A percentile compares a stretch with the other conserved stretches of the same genome.
Evolutionary conservation across 768 basidiomycete genomes (phyloP).

Genomic region (Clathrus columnatus): DNA sequence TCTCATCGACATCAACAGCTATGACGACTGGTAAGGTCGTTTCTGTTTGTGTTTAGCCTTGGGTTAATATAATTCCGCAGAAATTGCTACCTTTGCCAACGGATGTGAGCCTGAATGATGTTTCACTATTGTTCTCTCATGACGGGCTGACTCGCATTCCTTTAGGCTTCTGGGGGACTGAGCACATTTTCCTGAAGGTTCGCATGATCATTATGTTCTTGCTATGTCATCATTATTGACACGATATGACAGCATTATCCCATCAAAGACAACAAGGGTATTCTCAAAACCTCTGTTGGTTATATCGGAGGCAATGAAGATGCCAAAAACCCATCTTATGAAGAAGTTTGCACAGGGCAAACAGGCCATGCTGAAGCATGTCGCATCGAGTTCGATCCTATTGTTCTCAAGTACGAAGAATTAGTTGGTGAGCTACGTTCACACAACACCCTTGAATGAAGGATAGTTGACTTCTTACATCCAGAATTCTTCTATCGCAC

Average conservation of each 20-base stretch:
- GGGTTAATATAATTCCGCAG: background rate
- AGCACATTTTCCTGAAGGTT: conserved; percentile 69
- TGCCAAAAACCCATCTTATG: conserved; percentile 54
- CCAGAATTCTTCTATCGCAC: conserved; percentile 91
- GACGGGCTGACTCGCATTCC: background rate
- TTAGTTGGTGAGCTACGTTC: conserved; percentile 62
- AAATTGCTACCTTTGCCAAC: conserved; percentile 25
- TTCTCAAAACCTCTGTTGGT: conserved; percentile 66
- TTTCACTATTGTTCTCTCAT: background rate
- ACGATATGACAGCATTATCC: conserved; percentile 42
- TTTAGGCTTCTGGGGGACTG: conserved; percentile 66
- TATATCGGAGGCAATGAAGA: conserved; percentile 65
- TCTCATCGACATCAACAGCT: conserved; percentile 1
- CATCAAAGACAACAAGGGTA: conserved; percentile 60
- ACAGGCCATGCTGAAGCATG: conserved; percentile 89
- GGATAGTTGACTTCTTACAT: background rate
- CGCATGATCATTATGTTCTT: background rate
- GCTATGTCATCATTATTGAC: background rate
- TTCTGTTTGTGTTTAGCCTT: background rate
- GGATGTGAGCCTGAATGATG: conserved; percentile 36
- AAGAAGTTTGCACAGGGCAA: conserved; percentile 64
- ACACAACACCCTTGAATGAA: background rate
- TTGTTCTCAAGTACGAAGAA: conserved; percentile 68
- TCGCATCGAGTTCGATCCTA: conserved; percentile 78
- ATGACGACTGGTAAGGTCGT: conserved; percentile 4